Evolutionary conservation across 805 yeast genomes (phyloP), one percentile per base, ranked within the genome.

Genomic region (Wickerhamomyces alni): DNA sequence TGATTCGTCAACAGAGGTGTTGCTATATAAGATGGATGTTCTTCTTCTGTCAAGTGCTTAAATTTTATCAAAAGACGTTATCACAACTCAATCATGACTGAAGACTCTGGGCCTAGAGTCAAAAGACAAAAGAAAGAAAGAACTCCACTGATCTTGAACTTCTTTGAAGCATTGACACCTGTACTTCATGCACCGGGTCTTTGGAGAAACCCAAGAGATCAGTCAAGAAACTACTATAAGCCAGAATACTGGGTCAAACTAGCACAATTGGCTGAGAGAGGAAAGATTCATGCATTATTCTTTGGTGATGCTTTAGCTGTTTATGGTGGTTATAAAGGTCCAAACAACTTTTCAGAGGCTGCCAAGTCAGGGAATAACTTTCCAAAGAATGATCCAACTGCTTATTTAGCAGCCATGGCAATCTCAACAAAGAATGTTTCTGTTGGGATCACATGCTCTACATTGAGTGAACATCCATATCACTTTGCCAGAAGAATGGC

Each of bases 401-500:
- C 34, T 18, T 31, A 31, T n/a, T 18, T 31, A 19, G 34, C 34
- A 19, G 34, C 34, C 12, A 31, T 31, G 17, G 34, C 34, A 11
- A 19, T 19, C n/a, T 31, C 34, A 5, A 31, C 34, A 6, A 31
- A 31, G 34, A 31, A 31, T 31, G 7, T 31, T 12, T 31, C 34
- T 4, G 34, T 31, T 31, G 34, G 34, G 9, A 19, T 31, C 13
- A 31, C 34, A 3, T 31, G 34, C n/a, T 31, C 34, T 4, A 19
- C 34, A 3, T 19, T 31, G 13, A 19, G 19, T 12, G 34, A 31
- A 31, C 34, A 31, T 19, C 34, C 34, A 13, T 31, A 31, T 19
- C 34, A 31, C 19, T 31, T 31, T 31, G 34, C 34, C n/a, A 31
- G 34, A 31, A 31, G 34, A 31, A 19, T 31, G 34, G 34, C 34